Evolutionary conservation across 768 basidiomycete genomes (phyloP).

Genomic region (Calocybe gangraenosa): DNA sequence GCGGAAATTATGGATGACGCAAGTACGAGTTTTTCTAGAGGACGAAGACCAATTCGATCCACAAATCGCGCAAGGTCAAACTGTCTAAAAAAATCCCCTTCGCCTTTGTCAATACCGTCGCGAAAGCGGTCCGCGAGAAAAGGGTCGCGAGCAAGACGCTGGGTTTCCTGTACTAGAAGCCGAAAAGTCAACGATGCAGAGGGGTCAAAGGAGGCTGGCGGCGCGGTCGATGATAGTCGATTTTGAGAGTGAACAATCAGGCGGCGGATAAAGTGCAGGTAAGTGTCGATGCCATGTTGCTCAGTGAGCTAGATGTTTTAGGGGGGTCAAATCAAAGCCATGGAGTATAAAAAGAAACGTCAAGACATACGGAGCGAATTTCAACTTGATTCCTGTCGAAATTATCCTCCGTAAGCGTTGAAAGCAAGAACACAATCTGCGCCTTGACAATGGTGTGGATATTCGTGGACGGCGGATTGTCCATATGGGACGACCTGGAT

Average conservation of each 20-base stretch:
- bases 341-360: slow-evolving; percentile 14
- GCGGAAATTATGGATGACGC: slow-evolving; percentile 69
- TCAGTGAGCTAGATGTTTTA: slow-evolving; percentile 75
- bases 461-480: slow-evolving; percentile 79
- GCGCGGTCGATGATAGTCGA: slow-evolving; percentile 54
- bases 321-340: slow-evolving; percentile 12
- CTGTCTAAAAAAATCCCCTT: slow-evolving; percentile 77
- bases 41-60: slow-evolving; percentile 75
- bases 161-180: slow-evolving; percentile 82
- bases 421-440: slow-evolving; percentile 96
- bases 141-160: slow-evolving; percentile 87
- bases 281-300: slow-evolving; percentile 95
- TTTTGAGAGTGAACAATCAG: slow-evolving; percentile 86
- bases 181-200: slow-evolving; percentile 79
- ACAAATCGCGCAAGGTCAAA: slow-evolving; percentile 83
- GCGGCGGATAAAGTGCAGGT: slow-evolving; percentile 95
- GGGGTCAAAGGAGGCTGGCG: slow-evolving; percentile 67
- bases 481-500: slow-evolving; percentile 84
- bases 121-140: slow-evolving; percentile 87
- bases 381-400: slow-evolving; percentile 92
- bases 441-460: slow-evolving; percentile 93
- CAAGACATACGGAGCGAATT: slow-evolving; percentile 81
- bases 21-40: slow-evolving; percentile 76
- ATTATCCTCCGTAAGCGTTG: slow-evolving; percentile 95
- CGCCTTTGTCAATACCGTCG: slow-evolving; percentile 84